Conservation (phyloP, 371 early-diverging fungal species). For the Entomophthora muscae region DNA sequence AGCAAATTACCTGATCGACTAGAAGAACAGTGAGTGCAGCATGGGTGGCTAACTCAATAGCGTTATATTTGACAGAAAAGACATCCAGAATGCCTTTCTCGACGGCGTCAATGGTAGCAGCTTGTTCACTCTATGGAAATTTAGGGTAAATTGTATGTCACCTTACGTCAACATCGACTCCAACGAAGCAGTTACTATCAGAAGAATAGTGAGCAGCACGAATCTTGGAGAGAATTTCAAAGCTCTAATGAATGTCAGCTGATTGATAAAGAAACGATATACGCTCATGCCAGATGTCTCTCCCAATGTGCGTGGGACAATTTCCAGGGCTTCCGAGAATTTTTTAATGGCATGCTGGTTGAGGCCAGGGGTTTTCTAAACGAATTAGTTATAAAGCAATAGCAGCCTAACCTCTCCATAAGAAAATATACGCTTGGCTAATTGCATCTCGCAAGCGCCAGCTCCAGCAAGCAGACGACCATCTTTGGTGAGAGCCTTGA, state of each 20-base stretch:
- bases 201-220: slow-evolving; percentile 82
- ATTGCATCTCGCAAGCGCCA: slow-evolving; percentile 90
- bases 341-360: slow-evolving; percentile 93
- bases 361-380: slow-evolving; percentile 72
- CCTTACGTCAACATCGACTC: slow-evolving; percentile 60
- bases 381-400: not conserved
- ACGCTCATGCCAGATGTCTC: slow-evolving; percentile 93
- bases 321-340: slow-evolving; percentile 91
- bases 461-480: slow-evolving; percentile 83
- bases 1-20: slow-evolving; percentile 67
- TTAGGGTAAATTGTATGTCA: slow-evolving; percentile 11
- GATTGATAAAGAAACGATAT: slow-evolving; percentile 13
- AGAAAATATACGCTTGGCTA: slow-evolving; percentile 50
- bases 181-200: slow-evolving; percentile 26
- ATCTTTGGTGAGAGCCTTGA: slow-evolving; percentile 87
- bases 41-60: slow-evolving; percentile 75
- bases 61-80: slow-evolving; percentile 65
- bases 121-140: slow-evolving; percentile 29
- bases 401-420: slow-evolving; percentile 30
- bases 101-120: slow-evolving; percentile 59
- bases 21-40: slow-evolving; percentile 88
- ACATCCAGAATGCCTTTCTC: slow-evolving; percentile 63
- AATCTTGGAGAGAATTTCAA: slow-evolving; percentile 79
- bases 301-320: slow-evolving; percentile 86
- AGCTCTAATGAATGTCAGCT: slow-evolving; percentile 22